Conservation (phyloP, 2,329 filamentous ascomycete species). For the Aaosphaeria arxii region DNA sequence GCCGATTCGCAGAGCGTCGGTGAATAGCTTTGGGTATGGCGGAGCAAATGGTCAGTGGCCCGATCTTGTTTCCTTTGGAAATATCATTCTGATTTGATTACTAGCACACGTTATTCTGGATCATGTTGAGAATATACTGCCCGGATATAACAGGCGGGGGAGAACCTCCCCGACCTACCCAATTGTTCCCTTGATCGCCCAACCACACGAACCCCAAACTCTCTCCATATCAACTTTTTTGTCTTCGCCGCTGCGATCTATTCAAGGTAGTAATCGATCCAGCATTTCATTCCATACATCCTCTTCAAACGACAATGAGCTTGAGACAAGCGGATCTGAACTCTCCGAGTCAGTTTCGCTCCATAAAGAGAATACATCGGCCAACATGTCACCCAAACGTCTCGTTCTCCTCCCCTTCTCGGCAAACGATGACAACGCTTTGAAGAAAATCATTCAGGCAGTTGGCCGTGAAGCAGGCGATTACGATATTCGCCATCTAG, state of each 20-base stretch:
- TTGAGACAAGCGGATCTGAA: background rate
- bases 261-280: background rate
- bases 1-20: conserved; percentile 2
- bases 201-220: too few species aligned
- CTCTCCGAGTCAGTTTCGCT: background rate
- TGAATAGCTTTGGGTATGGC: conserved; percentile 11
- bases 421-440: conserved; percentile 9
- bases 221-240: too few species aligned
- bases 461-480: background rate
- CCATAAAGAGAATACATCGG: too few species aligned
- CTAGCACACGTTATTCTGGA: conserved; percentile 5
- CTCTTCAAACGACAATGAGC: background rate
- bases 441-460: conserved; percentile 3
- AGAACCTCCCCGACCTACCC: too few species aligned
- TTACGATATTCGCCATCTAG: conserved; percentile 8
- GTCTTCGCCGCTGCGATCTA: too few species aligned
- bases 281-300: background rate
- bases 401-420: conserved; percentile 12
- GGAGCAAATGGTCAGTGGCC: conserved; percentile 8
- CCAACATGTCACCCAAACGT: background rate
- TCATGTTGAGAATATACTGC: background rate
- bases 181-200: too few species aligned
- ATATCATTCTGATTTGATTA: background rate
- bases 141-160: background rate
- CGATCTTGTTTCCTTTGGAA: background rate